Base-by-base conservation (phyloP, 139 green algal species). In the Tetradesmus lagerheimii region DNA sequence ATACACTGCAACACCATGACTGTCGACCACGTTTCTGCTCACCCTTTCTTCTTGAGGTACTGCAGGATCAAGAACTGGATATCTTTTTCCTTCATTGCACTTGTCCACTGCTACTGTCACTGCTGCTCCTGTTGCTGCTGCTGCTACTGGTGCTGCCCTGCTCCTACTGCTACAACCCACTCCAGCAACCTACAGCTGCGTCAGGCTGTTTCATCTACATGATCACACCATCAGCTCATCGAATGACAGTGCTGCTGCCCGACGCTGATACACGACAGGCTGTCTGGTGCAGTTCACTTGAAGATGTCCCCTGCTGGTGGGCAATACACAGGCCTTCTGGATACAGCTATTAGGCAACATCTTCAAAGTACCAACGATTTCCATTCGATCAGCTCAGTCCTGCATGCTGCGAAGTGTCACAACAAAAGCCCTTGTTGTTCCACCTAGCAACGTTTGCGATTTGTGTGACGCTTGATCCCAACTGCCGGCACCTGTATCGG, bases 11-110 rank as follows among this genome's bases (percentile, higher is more conserved):
- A 62, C 18, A 9, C 16, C 23, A 43, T n/a, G n/a, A n/a, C n/a
- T n/a, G n/a, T n/a, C n/a, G n/a, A n/a, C n/a, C n/a, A n/a, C n/a
- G n/a, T n/a, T n/a, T 27, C 74, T 38, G 25, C 93, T 41, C 86
- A 95, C 94, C 93, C 93, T 84, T 93, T 83, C 88, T 94, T 95
- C 25, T 93, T 86, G 18, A 96, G 89, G 79, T 95, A 96, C 37
- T 94, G 80, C 6, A 95, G 27, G 29, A 96, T 89, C 16, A 96
- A 82, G 20, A 75, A 85, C 71, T 96, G 92, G 25, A 95, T 77
- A 20, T 94, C 93, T 29, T 57, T 64, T 35, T 94, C 87, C n/a
- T 84, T 87, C 76, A 93, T 91, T 1, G 12, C 31, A 75, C 45
- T 43, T 64, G 79, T 1, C 8, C 27, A 43, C 41, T 85, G 43